Evolutionary conservation across 2,329 filamentous ascomycete species (phyloP).

Genomic region (Metarhizium rileyi): DNA sequence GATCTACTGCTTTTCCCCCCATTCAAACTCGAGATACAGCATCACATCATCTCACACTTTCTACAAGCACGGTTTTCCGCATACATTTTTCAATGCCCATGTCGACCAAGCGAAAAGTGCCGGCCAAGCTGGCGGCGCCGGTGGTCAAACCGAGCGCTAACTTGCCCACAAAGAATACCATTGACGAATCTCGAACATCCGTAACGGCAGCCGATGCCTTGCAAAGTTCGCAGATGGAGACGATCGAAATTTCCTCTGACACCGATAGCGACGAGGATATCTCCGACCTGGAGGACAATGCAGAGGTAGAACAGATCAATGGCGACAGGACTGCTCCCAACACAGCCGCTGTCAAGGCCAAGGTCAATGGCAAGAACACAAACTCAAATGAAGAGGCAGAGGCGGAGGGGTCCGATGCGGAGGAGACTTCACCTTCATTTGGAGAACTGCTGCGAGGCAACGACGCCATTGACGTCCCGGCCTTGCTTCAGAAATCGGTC

Average conservation of each 20-base stretch:
- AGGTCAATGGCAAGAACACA: slow-evolving; percentile 17
- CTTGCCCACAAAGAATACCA: slow-evolving; percentile 35
- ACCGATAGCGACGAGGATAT: slow-evolving; percentile 37
- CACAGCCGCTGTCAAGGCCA: slow-evolving; percentile 6
- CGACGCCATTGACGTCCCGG: slow-evolving; percentile 67
- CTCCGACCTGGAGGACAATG: slow-evolving; percentile 21
- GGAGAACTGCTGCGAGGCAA: slow-evolving; percentile 73
- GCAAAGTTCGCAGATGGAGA: slow-evolving; percentile 28
- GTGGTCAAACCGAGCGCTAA: slow-evolving; percentile 44
- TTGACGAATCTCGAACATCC: slow-evolving; percentile 49
- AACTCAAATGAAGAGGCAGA: slow-evolving; percentile 18
- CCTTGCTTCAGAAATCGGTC: slow-evolving; percentile 39
- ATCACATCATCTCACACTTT: not conserved
- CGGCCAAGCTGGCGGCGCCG: slow-evolving; percentile 47
- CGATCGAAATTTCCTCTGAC: slow-evolving; percentile 51
- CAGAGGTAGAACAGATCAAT: slow-evolving; percentile 11
- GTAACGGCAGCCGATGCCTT: slow-evolving; percentile 36
- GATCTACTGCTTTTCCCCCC: not conserved
- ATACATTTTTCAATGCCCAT: slow-evolving; percentile 25
- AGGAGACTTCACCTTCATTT: slow-evolving; percentile 58
- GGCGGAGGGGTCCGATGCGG: slow-evolving; percentile 32
- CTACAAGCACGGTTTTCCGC: not conserved
- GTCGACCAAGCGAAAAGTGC: slow-evolving; percentile 53
- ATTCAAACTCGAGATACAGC: not conserved
- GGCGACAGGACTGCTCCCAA: slow-evolving; percentile 8